Conservation (phyloP, 2,329 filamentous ascomycete species). For the Colletotrichum lentis region DNA sequence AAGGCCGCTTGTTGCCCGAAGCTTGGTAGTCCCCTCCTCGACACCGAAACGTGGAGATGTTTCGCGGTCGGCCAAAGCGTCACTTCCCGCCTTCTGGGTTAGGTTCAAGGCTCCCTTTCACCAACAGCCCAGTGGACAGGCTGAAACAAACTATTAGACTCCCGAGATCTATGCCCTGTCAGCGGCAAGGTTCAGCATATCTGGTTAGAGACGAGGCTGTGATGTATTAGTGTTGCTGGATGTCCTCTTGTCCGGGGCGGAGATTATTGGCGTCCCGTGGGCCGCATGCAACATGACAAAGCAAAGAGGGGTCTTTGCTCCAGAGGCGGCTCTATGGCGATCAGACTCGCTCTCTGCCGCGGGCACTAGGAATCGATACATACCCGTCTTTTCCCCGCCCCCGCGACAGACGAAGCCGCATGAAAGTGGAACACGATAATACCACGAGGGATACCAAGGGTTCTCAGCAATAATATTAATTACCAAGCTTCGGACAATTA, state of each 20-base stretch:
- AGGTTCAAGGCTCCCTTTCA: conserved; percentile 14
- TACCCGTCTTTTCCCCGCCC: too few relatives aligned
- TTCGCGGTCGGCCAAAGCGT: conserved; percentile 35
- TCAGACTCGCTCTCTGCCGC: too few relatives aligned
- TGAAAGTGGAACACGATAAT: too few relatives aligned
- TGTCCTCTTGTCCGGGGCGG: background rate
- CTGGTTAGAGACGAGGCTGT: background rate
- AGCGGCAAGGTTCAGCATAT: background rate
- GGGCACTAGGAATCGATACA: too few relatives aligned
- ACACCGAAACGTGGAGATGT: conserved; percentile 31
- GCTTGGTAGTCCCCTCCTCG: conserved; percentile 19
- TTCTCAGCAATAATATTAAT: too few relatives aligned
- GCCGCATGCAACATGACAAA: background rate
- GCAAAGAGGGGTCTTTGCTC: too few relatives aligned
- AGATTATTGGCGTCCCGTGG: background rate
- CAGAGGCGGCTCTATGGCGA: too few relatives aligned
- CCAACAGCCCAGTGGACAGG: conserved; percentile 6
- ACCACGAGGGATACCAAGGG: too few relatives aligned
- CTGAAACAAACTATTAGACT: conserved; percentile 21
- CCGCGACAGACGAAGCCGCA: too few relatives aligned
- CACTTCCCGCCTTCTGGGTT: conserved; percentile 18
- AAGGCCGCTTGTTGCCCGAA: conserved; percentile 5
- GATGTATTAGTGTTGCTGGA: background rate
- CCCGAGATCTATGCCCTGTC: conserved; percentile 23
- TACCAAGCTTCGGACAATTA: conserved; percentile 1